These are phyloP conservation scores for Volutella citrinella DNA, from an alignment of 2,329 filamentous ascomycete species.

Conservation along the genomic window DNA sequence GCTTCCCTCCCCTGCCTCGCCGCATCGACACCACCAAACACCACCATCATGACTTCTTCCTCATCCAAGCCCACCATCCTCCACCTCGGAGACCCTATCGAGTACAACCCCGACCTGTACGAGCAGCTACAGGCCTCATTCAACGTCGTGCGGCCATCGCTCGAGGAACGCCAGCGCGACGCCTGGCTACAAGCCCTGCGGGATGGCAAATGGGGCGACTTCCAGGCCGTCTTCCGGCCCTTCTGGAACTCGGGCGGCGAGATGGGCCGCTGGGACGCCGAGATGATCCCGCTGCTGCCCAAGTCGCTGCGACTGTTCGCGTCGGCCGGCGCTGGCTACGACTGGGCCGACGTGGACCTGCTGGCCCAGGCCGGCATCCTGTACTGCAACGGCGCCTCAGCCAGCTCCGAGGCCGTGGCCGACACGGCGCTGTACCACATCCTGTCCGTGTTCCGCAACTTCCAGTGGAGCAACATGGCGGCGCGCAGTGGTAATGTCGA, in stretches of 20 bases:
- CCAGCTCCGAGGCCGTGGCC: constrained; percentile 59
- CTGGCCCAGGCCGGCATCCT: constrained; percentile 38
- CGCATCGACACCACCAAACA: no score
- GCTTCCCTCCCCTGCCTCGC: no score
- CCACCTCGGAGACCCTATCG: constrained; percentile 30
- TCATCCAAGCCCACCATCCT: constrained; percentile 27
- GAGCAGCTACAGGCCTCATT: constrained; percentile 26
- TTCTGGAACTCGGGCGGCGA: constrained; percentile 65
- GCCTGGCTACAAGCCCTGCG: constrained; percentile 36
- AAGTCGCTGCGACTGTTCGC: constrained; percentile 53
- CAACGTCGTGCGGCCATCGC: constrained; percentile 33
- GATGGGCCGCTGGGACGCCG: constrained; percentile 61
- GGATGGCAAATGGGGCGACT: constrained; percentile 39
- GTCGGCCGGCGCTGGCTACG: constrained; percentile 59
- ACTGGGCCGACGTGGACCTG: constrained; percentile 56
- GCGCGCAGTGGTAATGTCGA: constrained; percentile 42
- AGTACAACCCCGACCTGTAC: constrained; percentile 30
- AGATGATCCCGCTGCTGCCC: constrained; percentile 55
- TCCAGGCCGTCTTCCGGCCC: constrained; percentile 48
- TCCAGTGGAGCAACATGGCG: constrained; percentile 52
- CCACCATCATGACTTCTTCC: no score
- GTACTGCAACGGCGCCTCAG: constrained; percentile 62
- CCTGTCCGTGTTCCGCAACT: constrained; percentile 54
- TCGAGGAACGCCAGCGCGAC: constrained; percentile 35
- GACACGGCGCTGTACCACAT: constrained; percentile 60